phyloP scores from a whole-genome alignment of 306 rosid species.

The Gleditsia sinensis region DNA sequence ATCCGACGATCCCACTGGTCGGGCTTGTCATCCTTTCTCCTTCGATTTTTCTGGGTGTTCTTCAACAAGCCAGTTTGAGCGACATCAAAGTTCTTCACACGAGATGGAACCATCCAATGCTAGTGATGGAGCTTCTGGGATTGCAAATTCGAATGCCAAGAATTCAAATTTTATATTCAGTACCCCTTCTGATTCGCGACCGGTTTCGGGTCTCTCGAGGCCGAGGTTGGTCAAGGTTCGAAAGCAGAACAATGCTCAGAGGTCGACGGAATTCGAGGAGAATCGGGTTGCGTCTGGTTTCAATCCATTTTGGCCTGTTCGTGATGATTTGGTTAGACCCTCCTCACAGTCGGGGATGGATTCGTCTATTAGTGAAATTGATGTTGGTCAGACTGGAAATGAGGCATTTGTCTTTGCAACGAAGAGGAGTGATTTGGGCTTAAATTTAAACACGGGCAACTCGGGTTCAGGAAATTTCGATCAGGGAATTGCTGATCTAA shows the following conservation, averaged over 20 bases:
- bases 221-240: constrained; percentile 72
- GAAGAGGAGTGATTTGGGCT: constrained; percentile 20
- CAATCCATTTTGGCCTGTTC: constrained; percentile 51
- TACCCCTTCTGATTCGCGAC: constrained; percentile 46
- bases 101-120: constrained; percentile 61
- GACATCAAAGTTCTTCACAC: background rate
- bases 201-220: constrained; percentile 53
- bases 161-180: constrained; percentile 47
- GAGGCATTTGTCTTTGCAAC: constrained; percentile 47
- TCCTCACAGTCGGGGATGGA: constrained; percentile 30
- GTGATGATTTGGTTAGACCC: constrained; percentile 30
- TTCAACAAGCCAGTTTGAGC: constrained; percentile 22
- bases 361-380: constrained; percentile 25
- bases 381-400: constrained; percentile 36
- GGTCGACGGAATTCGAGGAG: constrained; percentile 38
- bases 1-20: constrained; percentile 25
- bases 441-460: constrained; percentile 6
- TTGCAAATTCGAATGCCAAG: constrained; percentile 36
- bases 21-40: constrained; percentile 33
- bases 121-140: constrained; percentile 47
- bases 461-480: constrained; percentile 22
- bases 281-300: constrained; percentile 33
- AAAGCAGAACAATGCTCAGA: constrained; percentile 53
- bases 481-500: constrained; percentile 47
- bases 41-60: constrained; percentile 31